Percentiles rank a stretch among this genome's conserved stretches.
Evolutionary conservation across 495 filamentous ascomycete species (phyloP).

Genomic region (Daldinia childiae): DNA sequence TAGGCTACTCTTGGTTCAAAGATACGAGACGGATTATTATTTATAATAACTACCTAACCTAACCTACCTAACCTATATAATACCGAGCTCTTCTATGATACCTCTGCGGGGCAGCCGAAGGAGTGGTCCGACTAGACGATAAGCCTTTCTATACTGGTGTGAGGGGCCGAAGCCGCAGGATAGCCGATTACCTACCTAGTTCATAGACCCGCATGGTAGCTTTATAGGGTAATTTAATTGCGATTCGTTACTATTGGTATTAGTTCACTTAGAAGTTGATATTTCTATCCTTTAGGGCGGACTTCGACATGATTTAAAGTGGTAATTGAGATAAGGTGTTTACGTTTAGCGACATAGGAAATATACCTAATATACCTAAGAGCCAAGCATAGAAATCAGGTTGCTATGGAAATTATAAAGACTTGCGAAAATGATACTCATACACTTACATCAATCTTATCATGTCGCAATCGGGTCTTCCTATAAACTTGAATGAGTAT

Average conservation of each 20-base stretch:
- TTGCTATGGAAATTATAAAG: too few relatives aligned
- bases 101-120: slow-evolving; percentile 26
- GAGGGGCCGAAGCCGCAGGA: slow-evolving; percentile 17
- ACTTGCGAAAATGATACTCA: too few relatives aligned
- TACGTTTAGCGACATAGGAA: too few relatives aligned
- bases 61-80: background rate
- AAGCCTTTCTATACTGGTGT: slow-evolving; percentile 15
- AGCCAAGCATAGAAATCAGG: too few relatives aligned
- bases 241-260: background rate
- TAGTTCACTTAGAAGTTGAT: too few relatives aligned
- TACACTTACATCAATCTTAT: too few relatives aligned
- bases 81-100: background rate
- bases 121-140: slow-evolving; percentile 4
- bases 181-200: slow-evolving; percentile 4
- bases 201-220: slow-evolving; percentile 6
- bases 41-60: background rate
- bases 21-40: background rate
- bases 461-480: too few relatives aligned
- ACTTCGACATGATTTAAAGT: too few relatives aligned
- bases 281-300: background rate
- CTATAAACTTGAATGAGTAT: too few relatives aligned
- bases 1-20: background rate
- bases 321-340: too few relatives aligned
- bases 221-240: slow-evolving; percentile 1
- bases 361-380: too few relatives aligned